Evolutionary conservation across 768 basidiomycete genomes (phyloP).

Genomic region (Lactifluus volemus): DNA sequence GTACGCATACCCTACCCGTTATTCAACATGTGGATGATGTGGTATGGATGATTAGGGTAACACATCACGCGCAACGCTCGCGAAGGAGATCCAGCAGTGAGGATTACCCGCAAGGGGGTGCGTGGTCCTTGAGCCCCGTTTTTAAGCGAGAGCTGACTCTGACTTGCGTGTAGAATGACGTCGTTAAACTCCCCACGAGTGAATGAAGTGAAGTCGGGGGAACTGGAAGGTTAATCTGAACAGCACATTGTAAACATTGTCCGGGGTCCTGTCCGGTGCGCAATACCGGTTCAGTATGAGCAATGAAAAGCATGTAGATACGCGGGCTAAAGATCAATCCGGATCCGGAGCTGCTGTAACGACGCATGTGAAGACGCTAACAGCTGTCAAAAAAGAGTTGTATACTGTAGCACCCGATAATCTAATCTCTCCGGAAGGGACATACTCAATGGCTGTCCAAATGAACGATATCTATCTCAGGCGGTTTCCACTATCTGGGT

Average conservation of each 20-base stretch:
- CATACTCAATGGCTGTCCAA: too few species aligned
- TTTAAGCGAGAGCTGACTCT: neutral
- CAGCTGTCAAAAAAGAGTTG: too few species aligned
- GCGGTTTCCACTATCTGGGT: too few species aligned
- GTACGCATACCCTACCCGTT: neutral
- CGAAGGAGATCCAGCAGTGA: slow-evolving; percentile 42
- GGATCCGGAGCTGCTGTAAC: too few species aligned
- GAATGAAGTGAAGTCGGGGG: slow-evolving; percentile 33
- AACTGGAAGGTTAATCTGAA: slow-evolving; percentile 5
- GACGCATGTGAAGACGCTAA: too few species aligned
- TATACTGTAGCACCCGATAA: too few species aligned
- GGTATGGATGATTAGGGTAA: slow-evolving; percentile 28
- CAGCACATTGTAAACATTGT: neutral
- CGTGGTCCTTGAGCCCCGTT: slow-evolving; percentile 17
- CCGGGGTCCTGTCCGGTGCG: neutral
- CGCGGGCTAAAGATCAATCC: too few species aligned
- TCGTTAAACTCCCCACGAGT: slow-evolving; percentile 45
- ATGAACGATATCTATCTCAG: too few species aligned
- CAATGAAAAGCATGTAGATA: too few species aligned
- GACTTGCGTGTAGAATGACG: slow-evolving; percentile 32
- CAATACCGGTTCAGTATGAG: neutral
- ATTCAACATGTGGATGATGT: neutral
- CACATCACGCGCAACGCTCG: slow-evolving; percentile 35
- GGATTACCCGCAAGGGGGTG: slow-evolving; percentile 38
- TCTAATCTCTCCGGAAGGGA: too few species aligned